Evolutionary conservation across 148 eudicot species (phyloP).

Genomic region (Rhododendron ferrugineum): DNA sequence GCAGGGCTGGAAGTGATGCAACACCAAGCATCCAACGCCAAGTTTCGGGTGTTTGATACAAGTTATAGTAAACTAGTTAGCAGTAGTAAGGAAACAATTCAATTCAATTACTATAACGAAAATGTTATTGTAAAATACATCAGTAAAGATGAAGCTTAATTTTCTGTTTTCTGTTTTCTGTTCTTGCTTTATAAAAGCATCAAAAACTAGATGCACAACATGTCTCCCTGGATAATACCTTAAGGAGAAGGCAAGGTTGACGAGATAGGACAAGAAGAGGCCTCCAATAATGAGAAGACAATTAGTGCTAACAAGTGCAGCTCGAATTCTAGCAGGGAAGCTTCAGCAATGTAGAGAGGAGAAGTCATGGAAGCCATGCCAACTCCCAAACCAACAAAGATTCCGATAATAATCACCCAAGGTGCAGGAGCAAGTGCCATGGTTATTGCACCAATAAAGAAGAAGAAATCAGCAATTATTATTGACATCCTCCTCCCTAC

Average conservation of each 20-base stretch:
- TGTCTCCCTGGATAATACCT: slow-evolving; percentile 10
- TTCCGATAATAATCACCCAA: slow-evolving; percentile 20
- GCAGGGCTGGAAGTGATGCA: slow-evolving; percentile 38
- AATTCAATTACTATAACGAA: not conserved
- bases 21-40: slow-evolving; percentile 54
- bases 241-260: slow-evolving; percentile 41
- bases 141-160: not conserved
- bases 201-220: not conserved
- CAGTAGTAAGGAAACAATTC: not conserved
- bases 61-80: not conserved
- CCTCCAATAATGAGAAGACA: slow-evolving; percentile 41
- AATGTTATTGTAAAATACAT: not conserved
- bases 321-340: slow-evolving; percentile 44
- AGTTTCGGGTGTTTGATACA: slow-evolving; percentile 24
- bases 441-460: slow-evolving; percentile 30
- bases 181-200: not conserved
- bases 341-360: slow-evolving; percentile 46
- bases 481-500: slow-evolving; percentile 28
- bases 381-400: slow-evolving; percentile 38
- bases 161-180: no score
- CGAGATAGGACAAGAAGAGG: slow-evolving; percentile 39
- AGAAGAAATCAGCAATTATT: slow-evolving; percentile 33
- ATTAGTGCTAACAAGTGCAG: slow-evolving; percentile 44
- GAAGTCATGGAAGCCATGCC: slow-evolving; percentile 12
- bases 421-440: slow-evolving; percentile 42